phyloP scores from a whole-genome alignment of 257 asterid genomes.

The Paraleonurus japonicus region DNA sequence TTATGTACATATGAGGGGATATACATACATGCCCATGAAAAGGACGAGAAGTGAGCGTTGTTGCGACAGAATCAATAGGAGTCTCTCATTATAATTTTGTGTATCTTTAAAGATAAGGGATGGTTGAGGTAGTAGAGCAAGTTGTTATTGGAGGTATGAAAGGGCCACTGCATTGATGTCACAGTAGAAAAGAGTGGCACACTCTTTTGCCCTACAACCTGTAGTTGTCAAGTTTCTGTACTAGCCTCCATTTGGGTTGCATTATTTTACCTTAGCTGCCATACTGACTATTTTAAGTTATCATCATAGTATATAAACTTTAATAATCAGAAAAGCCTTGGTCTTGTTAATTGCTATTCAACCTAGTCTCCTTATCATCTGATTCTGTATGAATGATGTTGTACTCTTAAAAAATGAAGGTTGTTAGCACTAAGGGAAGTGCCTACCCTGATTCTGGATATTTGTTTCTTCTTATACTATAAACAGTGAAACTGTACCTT shows the following conservation, averaged over 20 bases:
- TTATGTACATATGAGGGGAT: neutral
- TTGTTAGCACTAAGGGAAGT: neutral
- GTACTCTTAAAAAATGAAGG: neutral
- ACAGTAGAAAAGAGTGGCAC: slow-evolving; percentile 35
- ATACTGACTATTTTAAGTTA: neutral
- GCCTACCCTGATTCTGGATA: neutral
- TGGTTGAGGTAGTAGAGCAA: slow-evolving; percentile 30
- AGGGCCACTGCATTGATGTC: slow-evolving; percentile 46
- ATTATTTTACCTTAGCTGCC: slow-evolving; percentile 26
- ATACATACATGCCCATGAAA: neutral
- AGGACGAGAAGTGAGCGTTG: slow-evolving; percentile 4
- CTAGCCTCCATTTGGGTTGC: slow-evolving; percentile 31
- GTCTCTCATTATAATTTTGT: slow-evolving; percentile 24
- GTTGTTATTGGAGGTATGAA: slow-evolving; percentile 37
- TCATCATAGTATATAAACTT: slow-evolving; percentile 2
- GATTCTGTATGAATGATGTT: neutral
- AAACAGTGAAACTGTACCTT: too few species aligned
- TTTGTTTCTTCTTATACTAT: neutral
- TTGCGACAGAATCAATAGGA: slow-evolving; percentile 23
- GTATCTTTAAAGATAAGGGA: slow-evolving; percentile 49
- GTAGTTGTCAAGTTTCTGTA: slow-evolving; percentile 37
- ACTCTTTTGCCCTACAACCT: slow-evolving; percentile 37
- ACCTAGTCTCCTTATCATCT: neutral
- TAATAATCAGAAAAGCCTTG: neutral
- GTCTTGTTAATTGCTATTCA: slow-evolving; percentile 18